Evolutionary conservation across 2,329 filamentous ascomycete genomes (phyloP), one percentile per base, ranked within the genome.

Genomic region (Fusarium mundagurra): DNA sequence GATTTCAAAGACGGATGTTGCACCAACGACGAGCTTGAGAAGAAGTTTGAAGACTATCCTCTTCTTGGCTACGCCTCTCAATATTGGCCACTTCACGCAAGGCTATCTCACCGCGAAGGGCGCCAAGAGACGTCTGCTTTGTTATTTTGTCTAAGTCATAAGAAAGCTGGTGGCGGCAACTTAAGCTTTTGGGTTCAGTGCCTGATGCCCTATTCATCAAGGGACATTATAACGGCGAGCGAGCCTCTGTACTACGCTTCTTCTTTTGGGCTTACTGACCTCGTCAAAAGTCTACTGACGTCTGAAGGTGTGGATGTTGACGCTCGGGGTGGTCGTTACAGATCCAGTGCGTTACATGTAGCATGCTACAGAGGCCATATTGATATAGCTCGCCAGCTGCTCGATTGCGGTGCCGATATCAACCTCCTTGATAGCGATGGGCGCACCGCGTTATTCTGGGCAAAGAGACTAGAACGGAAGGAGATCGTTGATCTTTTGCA

Each of bases 391-490:
- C 48, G 16, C 0, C 48, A 24, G 22, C 16, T 51, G 8, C 48
- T 51, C 5, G 48, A 51, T 0, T 51, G 48, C 16, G 48, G 48
- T 7, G 48, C 31, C 6, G 48, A 51, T 51, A 20, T 24, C 8
- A 34, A 51, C 6, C 31, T 24, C 1, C 11, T 8, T 8, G 48
- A 34, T 10, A 24, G 29, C 0, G 31, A 51, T 51, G 22, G 22
- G 0, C 7, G 16, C 8, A 51, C 16, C 16, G 31, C 48, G 17
- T 10, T 34, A 5, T 51, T 34, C 4, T 51, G 48, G 48, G 48
- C 22, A 2, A 12, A 34, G 16, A 51, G 16, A 0, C 3, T 51
- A 8, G 31, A 31, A 51, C 22, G 48, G 6, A 34, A 0, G 0
- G 48, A 51, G 0, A 22, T 53, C 6, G 9, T 36, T 22, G n/a